Percentiles rank a stretch among this genome's conserved stretches.
phyloP scores from a whole-genome alignment of 2,329 filamentous ascomycete species.

The Didymella sp. region DNA sequence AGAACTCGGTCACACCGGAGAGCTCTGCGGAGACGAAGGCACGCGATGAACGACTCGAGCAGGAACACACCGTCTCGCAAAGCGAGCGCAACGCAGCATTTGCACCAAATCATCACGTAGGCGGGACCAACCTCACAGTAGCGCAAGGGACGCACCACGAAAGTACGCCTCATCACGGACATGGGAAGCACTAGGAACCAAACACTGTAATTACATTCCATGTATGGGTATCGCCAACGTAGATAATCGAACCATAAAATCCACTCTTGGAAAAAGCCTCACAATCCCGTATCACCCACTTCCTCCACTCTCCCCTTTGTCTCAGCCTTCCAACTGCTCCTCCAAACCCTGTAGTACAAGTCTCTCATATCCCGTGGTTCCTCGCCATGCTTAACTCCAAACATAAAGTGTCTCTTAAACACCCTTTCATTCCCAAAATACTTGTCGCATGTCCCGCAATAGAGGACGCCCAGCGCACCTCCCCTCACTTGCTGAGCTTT shows the following conservation, averaged over 20 bases:
- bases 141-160: conserved; percentile 3
- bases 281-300: conserved; percentile 10
- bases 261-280: background rate
- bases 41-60: conserved; percentile 5
- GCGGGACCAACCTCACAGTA: conserved; percentile 11
- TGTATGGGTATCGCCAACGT: background rate
- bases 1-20: conserved; percentile 7
- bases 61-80: conserved; percentile 7
- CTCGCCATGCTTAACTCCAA: conserved; percentile 8
- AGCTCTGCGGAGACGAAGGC: conserved; percentile 1
- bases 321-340: conserved; percentile 14
- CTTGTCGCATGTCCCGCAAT: conserved; percentile 18
- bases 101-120: conserved; percentile 6
- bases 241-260: background rate
- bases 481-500: background rate
- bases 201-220: background rate
- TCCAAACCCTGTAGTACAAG: conserved; percentile 16
- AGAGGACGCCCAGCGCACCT: conserved; percentile 14
- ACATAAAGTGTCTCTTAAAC: conserved; percentile 22
- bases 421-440: conserved; percentile 20
- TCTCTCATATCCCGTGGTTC: conserved; percentile 15
- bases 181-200: background rate
- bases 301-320: background rate
- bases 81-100: conserved; percentile 2
- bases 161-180: background rate